Base-by-base conservation (phyloP, 2,329 filamentous ascomycete genomes). In the Epichloe elymi region DNA sequence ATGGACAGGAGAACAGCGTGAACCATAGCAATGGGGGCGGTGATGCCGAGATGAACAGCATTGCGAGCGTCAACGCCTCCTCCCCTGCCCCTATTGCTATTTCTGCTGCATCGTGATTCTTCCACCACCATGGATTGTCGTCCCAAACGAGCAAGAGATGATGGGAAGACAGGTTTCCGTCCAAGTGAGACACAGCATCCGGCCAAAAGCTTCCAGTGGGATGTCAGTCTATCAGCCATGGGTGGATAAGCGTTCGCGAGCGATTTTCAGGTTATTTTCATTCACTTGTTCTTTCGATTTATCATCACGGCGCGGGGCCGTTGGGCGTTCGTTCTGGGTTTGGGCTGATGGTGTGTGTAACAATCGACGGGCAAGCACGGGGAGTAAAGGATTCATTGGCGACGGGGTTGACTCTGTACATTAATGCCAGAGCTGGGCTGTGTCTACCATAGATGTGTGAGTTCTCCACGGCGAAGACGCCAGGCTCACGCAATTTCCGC, bases 1-100 rank as follows among this genome's bases (percentile, higher is more conserved):
- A 85, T 47, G 71, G 65, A 37, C 67, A 65, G 52, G 63, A 66
- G 53, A 75, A 75, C 63, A 76, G 74, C 60, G 71, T 70, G 50
- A 65, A 60, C 56, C 70, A 68, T 54, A 72, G 67, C 59, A 69
- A 69, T 54, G 67, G 67, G 33, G 68, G 66, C 14, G 66, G 55
- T 47, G 77, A 78, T 42, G 70, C 72, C 26, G 78, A 81, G 59
- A 77, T 77, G 68, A 70, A 66, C 50, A 78, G 74, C 58, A 65
- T 68, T 3, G 68, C 74, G 8, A 80, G 75, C 57, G 58, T 76
- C 12, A 65, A 71, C n/a, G 71, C 70, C 6, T 74, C 73, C 49
- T 79, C 78, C 6, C 75, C 77, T 0, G 72, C 69, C 15, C 74
- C 74, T 3, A 63, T 71, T 50, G 63, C 74, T n/a, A 65, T 77